A percentile compares a stretch with the other conserved stretches of the same genome.
These are phyloP conservation scores for Russula sp. DNA, from an alignment of 768 basidiomycete genomes.

Conservation along the genomic window DNA sequence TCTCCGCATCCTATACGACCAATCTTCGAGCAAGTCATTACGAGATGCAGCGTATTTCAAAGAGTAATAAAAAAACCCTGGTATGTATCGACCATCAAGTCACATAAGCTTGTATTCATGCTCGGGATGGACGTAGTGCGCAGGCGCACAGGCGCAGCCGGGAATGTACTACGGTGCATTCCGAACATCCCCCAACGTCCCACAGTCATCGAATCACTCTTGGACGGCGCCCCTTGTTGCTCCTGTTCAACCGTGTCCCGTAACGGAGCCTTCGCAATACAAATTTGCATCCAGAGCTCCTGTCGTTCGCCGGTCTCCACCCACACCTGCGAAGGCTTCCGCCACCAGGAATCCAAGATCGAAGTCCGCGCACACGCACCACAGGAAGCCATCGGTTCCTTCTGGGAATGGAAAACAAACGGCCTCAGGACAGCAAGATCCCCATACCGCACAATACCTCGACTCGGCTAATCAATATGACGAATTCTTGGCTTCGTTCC, in stretches of 20 bases:
- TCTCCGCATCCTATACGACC: neutral
- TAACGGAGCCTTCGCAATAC: constrained; percentile 6
- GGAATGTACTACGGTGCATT: constrained; percentile 6
- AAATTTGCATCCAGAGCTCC: constrained; percentile 14
- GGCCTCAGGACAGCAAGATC: neutral
- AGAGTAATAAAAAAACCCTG: neutral
- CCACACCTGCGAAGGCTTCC: neutral
- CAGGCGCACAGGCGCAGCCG: neutral
- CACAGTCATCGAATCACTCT: neutral
- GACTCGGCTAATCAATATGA: constrained; percentile 4
- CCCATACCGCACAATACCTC: neutral
- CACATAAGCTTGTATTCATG: neutral
- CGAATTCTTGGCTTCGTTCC: constrained; percentile 15
- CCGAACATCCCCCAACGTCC: neutral
- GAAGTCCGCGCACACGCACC: neutral
- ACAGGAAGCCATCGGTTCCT: neutral
- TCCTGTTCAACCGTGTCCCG: neutral
- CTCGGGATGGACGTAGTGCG: neutral
- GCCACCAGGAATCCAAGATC: neutral
- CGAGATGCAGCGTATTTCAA: neutral
- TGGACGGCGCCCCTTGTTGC: constrained; percentile 9
- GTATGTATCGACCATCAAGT: neutral
- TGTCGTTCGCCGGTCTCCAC: constrained; percentile 3
- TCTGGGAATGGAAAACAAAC: neutral
- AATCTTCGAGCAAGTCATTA: neutral